Base-by-base conservation (phyloP, 352 stramenopile genomes). In the Discostella stelligera region DNA sequence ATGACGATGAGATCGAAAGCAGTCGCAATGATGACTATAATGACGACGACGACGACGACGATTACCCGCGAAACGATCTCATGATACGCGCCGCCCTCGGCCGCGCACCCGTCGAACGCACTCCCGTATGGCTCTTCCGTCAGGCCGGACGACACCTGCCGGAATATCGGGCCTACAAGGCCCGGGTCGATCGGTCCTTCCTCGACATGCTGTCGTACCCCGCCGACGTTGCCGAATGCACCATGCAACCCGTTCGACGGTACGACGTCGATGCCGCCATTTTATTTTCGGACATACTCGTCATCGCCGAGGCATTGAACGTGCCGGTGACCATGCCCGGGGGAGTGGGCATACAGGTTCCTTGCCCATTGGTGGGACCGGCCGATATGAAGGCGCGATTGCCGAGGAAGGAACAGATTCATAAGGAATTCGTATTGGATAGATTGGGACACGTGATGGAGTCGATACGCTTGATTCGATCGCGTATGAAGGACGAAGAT, bases 271-370 rank as follows among this genome's bases (percentile, higher is more conserved):
- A 99, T 78, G 97, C 97, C 1, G 96, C 98, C 25, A 99, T 99
- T 84, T 95, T 99, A 68, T 99, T 99, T 88, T 98, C 93, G 55
- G 97, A 99, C 79, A 99, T 99, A 83, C 85, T 99, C 20, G 96
- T 99, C n/a, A 94, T 99, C 62, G 94, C 96, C 4, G 94, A 99
- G 88, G 96, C 97, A 32, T 94, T 99, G 84, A 95, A 95, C 16
- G 97, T 99, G 85, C 83, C 97, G 64, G 96, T 98, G 10, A 95
- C 94, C 49, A 99, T 99, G 96, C 93, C 96, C 3, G 86, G 95
- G 5, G 96, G 96, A 39, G 91, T 97, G 11, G 97, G 97, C 2
- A 95, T 98, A 91, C 21, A 93, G 21, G 85, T 96, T 14, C 90
- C 90, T 3, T 63, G 88, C 55, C 90, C 91, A n/a, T 53, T 95